Conservation (phyloP, 192 early-diverging fungal species). For the Dissophora ornata region DNA sequence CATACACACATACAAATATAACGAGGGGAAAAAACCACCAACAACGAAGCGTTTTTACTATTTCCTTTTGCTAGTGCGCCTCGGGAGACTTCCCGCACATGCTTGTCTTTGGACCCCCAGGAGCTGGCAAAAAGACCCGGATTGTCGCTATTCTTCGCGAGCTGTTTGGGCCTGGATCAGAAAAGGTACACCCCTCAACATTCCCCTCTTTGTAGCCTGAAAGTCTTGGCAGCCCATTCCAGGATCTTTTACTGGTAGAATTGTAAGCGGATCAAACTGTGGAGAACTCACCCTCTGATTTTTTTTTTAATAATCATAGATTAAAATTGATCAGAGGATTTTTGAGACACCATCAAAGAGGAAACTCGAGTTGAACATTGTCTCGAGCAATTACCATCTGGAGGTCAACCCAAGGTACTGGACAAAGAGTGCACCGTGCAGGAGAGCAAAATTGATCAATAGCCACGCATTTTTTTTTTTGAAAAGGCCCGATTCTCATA, state of each 20-base stretch:
- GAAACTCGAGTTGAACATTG: conserved; percentile 89
- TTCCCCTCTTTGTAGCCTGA: not conserved
- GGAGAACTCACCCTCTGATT: not conserved
- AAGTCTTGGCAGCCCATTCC: not conserved
- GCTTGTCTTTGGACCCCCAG: conserved; percentile 95
- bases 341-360: conserved; percentile 87
- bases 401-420: conserved; percentile 95
- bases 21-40: no score
- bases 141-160: conserved; percentile 87
- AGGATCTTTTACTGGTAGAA: no score
- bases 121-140: conserved; percentile 97
- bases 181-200: conserved; percentile 89
- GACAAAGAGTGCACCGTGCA: no score
- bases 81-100: conserved; percentile 94
- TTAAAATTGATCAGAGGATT: conserved; percentile 89
- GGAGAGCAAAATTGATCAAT: no score
- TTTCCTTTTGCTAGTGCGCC: conserved; percentile 52
- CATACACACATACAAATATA: no score
- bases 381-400: conserved; percentile 95
- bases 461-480: no score
- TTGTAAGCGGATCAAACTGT: no score
- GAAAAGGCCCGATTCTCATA: no score
- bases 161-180: conserved; percentile 89
- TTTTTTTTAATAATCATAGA: conserved; percentile 51
- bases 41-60: no score